Base-by-base conservation (phyloP, 1,284 basidiomycete species). In the Neolentinus lepideus region DNA sequence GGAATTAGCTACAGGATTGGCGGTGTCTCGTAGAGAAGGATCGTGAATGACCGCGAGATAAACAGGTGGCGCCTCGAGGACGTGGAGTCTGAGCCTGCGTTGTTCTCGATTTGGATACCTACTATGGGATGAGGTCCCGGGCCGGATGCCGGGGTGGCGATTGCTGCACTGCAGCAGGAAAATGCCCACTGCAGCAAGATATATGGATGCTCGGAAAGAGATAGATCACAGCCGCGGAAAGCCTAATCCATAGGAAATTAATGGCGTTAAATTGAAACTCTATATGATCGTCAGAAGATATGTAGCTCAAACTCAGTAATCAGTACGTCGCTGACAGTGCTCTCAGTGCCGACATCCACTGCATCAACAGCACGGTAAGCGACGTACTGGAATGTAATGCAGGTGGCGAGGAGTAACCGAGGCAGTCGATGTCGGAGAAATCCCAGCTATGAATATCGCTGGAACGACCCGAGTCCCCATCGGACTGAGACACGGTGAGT, bases 331-430 rank as follows among this genome's bases (percentile, higher is more conserved):
- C n/a, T n/a, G n/a, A n/a, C n/a, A n/a, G n/a, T n/a, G n/a, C n/a
- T n/a, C n/a, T n/a, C n/a, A n/a, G n/a, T n/a, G n/a, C n/a, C n/a
- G n/a, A n/a, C n/a, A n/a, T n/a, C n/a, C n/a, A n/a, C n/a, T n/a
- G n/a, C n/a, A n/a, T n/a, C n/a, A n/a, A n/a, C n/a, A n/a, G n/a
- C n/a, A n/a, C n/a, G n/a, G n/a, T n/a, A n/a, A n/a, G n/a, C n/a
- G n/a, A n/a, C n/a, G n/a, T n/a, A n/a, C n/a, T n/a, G 78, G 57
- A 75, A 76, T 8, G 73, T 72, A 51, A 79, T 77, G 10, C 76
- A 75, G 31, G 69, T 73, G 2, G 76, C 71, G 10, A 76, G 59
- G 22, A 73, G 73, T 22, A 80, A 63, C 19, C 77, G 71, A 26
- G 76, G 76, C 10, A 80, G 64, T 16, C 74, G 68, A 57, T 77